These are phyloP conservation scores for Microcos paniculata DNA, from an alignment of 345 rosid species.

Conservation along the genomic window DNA sequence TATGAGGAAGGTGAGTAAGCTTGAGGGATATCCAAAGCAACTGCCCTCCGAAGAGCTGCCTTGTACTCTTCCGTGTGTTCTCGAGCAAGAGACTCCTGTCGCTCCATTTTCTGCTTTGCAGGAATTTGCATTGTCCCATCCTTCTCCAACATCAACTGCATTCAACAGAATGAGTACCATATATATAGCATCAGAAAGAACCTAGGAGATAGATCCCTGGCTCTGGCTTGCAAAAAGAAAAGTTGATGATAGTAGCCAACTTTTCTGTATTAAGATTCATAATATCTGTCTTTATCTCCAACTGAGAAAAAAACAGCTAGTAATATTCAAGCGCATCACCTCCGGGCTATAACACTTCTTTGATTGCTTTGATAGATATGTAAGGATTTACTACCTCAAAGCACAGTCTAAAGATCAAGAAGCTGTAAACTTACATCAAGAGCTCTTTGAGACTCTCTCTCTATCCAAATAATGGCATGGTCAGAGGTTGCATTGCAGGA, in stretches of 20 bases:
- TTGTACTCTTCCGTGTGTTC: slow-evolving; percentile 77
- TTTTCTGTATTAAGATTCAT: too few relatives aligned
- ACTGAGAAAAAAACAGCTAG: too few relatives aligned
- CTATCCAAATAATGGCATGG: slow-evolving; percentile 83
- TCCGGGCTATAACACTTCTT: not conserved
- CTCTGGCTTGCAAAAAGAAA: not conserved
- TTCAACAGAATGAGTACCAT: not conserved
- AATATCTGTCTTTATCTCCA: too few relatives aligned
- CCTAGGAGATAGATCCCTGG: not conserved
- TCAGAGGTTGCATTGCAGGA: slow-evolving; percentile 89
- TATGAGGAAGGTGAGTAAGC: slow-evolving; percentile 57
- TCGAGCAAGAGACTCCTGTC: slow-evolving; percentile 61
- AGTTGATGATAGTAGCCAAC: not conserved
- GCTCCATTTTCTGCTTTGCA: slow-evolving; percentile 71
- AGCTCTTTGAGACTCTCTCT: slow-evolving; percentile 86
- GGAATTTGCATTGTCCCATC: slow-evolving; percentile 73
- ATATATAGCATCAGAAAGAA: not conserved
- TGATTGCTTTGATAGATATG: not conserved
- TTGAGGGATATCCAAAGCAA: slow-evolving; percentile 63
- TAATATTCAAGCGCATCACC: not conserved
- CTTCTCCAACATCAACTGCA: slow-evolving; percentile 78
- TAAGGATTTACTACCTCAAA: not conserved
- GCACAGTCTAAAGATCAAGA: not conserved
- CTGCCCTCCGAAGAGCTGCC: slow-evolving; percentile 80
- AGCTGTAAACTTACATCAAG: slow-evolving; percentile 55